These are phyloP conservation scores for Nakazawaea molendinolei DNA, from an alignment of 805 yeast species.

Conservation along the genomic window DNA sequence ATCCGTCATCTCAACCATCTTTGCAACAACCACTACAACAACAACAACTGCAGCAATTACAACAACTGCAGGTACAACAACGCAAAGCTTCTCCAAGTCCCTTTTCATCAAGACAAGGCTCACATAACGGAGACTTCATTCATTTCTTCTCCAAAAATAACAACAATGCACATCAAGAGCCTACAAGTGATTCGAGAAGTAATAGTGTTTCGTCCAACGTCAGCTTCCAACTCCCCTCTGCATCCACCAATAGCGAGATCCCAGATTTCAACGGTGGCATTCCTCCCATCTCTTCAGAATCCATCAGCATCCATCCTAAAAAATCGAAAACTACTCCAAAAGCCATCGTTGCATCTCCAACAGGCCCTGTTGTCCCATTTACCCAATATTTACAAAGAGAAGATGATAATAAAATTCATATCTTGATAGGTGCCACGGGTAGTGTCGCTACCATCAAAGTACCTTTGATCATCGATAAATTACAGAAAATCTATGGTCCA, in stretches of 20 bases:
- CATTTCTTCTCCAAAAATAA: slow-evolving; percentile 7
- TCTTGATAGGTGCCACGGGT: slow-evolving; percentile 89
- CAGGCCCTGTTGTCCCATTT: slow-evolving; percentile 67
- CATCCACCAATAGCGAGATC: slow-evolving; percentile 15
- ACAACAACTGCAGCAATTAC: too few relatives aligned
- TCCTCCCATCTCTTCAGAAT: slow-evolving; percentile 8
- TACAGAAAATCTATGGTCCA: slow-evolving; percentile 71
- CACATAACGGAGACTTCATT: slow-evolving; percentile 13
- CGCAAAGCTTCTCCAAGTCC: slow-evolving; percentile 11
- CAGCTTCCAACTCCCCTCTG: slow-evolving; percentile 11
- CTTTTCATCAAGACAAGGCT: slow-evolving; percentile 13
- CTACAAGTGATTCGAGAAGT: slow-evolving; percentile 7
- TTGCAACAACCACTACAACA: too few relatives aligned
- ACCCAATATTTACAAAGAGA: slow-evolving; percentile 62
- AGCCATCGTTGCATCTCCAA: slow-evolving; percentile 48
- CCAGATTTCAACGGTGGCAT: slow-evolving; percentile 12
- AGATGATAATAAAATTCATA: slow-evolving; percentile 83
- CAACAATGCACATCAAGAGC: neutral
- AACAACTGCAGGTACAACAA: too few relatives aligned
- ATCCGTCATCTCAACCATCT: too few relatives aligned
- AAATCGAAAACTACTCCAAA: slow-evolving; percentile 32
- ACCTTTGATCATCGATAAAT: slow-evolving; percentile 80
- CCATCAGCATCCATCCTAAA: slow-evolving; percentile 17
- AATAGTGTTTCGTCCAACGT: slow-evolving; percentile 11
- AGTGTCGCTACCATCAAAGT: slow-evolving; percentile 95